These are phyloP conservation scores for Phaeosphaeria sp. DNA, from an alignment of 2,329 filamentous ascomycete genomes.

Conservation along the genomic window DNA sequence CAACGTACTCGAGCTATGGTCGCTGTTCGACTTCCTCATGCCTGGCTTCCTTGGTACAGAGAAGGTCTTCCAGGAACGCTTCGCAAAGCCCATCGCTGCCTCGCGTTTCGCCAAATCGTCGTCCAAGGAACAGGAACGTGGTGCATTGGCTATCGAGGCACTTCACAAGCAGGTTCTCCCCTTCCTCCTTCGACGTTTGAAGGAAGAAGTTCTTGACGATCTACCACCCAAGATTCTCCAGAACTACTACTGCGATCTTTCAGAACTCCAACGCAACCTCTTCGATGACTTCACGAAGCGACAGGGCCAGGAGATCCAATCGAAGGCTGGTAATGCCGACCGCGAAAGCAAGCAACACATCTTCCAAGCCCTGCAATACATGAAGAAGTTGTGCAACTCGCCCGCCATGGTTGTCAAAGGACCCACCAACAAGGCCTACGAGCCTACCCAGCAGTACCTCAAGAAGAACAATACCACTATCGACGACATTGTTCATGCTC, in stretches of 20 bases:
- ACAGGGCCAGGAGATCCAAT: constrained; percentile 84
- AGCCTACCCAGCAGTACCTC: constrained; percentile 82
- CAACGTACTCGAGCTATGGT: constrained; percentile 96
- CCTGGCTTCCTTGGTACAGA: constrained; percentile 95
- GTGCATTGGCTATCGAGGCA: constrained; percentile 95
- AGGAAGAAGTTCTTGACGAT: constrained; percentile 96
- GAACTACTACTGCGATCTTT: constrained; percentile 98
- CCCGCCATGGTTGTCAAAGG: constrained; percentile 91
- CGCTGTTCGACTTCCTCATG: constrained; percentile 98
- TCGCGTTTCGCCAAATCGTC: constrained; percentile 96
- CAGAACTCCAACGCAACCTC: constrained; percentile 89
- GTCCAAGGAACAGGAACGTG: constrained; percentile 96
- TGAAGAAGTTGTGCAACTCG: constrained; percentile 99
- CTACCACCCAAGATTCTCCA: constrained; percentile 97
- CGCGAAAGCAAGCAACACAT: constrained; percentile 98
- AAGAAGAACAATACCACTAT: constrained; percentile 79
- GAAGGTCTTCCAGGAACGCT: constrained; percentile 95
- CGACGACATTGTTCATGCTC: constrained; percentile 85
- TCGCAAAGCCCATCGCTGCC: constrained; percentile 92
- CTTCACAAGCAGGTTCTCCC: constrained; percentile 97
- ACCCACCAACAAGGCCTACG: constrained; percentile 87
- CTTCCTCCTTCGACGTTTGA: constrained; percentile 92
- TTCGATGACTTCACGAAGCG: constrained; percentile 97
- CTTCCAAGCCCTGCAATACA: constrained; percentile 98
- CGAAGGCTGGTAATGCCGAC: constrained; percentile 79